Percentiles rank a stretch among this genome's conserved stretches.
These are phyloP conservation scores for Phytophthora brassicae DNA, from an alignment of 352 stramenopile genomes.

Conservation along the genomic window DNA sequence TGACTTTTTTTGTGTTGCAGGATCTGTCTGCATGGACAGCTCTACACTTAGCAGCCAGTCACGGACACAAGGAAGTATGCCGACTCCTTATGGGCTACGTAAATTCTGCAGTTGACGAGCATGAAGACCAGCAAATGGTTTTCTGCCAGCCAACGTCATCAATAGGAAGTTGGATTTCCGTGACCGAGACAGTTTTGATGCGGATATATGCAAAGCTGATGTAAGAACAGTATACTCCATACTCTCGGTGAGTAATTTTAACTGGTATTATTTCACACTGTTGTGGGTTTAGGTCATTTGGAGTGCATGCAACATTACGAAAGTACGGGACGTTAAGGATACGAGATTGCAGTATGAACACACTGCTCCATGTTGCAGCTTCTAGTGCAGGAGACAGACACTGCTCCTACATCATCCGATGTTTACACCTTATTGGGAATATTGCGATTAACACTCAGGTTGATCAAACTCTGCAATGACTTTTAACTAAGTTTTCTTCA, in stretches of 20 bases:
- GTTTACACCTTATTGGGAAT: slow-evolving; percentile 39
- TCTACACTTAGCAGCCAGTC: slow-evolving; percentile 44
- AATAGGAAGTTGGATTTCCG: slow-evolving; percentile 42
- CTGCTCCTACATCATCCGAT: slow-evolving; percentile 51
- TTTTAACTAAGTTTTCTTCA: neutral
- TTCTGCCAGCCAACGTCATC: slow-evolving; percentile 38
- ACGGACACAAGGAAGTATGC: slow-evolving; percentile 49
- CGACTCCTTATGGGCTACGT: slow-evolving; percentile 31
- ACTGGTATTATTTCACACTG: neutral
- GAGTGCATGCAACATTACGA: slow-evolving; percentile 32
- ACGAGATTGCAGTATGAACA: slow-evolving; percentile 61
- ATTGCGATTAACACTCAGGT: slow-evolving; percentile 49
- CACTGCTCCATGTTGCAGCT: slow-evolving; percentile 53
- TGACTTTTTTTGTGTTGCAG: slow-evolving; percentile 23
- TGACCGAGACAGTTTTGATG: slow-evolving; percentile 43
- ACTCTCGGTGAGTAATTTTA: neutral
- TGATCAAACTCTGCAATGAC: neutral
- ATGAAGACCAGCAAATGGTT: slow-evolving; percentile 36
- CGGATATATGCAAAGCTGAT: slow-evolving; percentile 52
- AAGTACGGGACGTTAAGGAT: slow-evolving; percentile 55
- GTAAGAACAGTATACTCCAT: slow-evolving; percentile 15
- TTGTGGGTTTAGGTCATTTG: slow-evolving; percentile 37
- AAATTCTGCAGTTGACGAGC: slow-evolving; percentile 23
- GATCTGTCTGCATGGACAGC: slow-evolving; percentile 46
- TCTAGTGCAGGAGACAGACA: slow-evolving; percentile 38